These are phyloP conservation scores for Fomitopsis schrenkii DNA, from an alignment of 1,284 basidiomycete genomes.

Conservation along the genomic window DNA sequence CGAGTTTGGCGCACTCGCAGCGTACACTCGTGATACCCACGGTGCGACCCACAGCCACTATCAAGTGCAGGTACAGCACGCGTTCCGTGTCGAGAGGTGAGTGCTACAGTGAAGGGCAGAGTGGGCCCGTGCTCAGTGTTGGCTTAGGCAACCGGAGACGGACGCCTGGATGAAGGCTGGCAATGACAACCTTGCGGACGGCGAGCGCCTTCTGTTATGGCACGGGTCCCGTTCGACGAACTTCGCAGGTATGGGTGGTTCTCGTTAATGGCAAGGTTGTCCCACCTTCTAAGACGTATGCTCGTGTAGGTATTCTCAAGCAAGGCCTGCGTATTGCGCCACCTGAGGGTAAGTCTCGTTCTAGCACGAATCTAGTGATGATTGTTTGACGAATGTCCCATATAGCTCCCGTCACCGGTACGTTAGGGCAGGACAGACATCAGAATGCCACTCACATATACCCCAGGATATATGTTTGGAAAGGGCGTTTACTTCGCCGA, in stretches of 20 bases:
- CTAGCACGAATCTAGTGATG: neutral
- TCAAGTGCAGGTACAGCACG: constrained; percentile 40
- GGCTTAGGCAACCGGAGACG: constrained; percentile 41
- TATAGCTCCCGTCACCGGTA: constrained; percentile 47
- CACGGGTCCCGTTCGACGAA: constrained; percentile 64
- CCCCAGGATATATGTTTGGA: constrained; percentile 58
- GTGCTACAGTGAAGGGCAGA: constrained; percentile 1
- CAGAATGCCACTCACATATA: neutral
- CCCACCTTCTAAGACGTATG: neutral
- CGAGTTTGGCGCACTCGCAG: constrained; percentile 48
- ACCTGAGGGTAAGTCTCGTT: constrained; percentile 45
- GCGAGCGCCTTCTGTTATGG: constrained; percentile 60
- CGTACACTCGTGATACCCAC: constrained; percentile 54
- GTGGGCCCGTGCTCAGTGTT: neutral
- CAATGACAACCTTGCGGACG: constrained; percentile 39
- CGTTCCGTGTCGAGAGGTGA: constrained; percentile 56
- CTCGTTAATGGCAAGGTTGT: neutral
- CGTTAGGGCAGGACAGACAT: neutral
- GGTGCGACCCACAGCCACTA: constrained; percentile 48
- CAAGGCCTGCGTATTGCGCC: constrained; percentile 68
- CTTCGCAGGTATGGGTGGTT: constrained; percentile 43
- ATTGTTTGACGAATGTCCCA: neutral
- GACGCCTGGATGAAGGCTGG: constrained; percentile 49
- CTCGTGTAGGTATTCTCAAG: constrained; percentile 46
- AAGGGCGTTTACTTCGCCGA: constrained; percentile 70